Conservation (phyloP, 2,329 filamentous ascomycete species). For the Blastomyces percursus region DNA sequence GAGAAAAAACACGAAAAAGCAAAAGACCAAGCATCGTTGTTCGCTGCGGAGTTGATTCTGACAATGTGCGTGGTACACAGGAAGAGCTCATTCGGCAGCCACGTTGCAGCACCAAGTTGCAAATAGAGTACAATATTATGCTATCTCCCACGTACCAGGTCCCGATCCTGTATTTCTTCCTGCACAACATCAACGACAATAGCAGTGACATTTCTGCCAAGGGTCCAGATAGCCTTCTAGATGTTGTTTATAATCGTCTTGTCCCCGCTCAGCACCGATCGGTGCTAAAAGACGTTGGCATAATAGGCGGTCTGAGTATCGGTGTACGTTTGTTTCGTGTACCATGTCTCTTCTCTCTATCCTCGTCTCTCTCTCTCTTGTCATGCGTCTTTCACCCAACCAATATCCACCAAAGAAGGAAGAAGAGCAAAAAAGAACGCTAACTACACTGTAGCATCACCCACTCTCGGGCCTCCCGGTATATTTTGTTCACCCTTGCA, state of each 20-base stretch:
- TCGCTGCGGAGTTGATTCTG: conserved; percentile 14
- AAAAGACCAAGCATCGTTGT: conserved; percentile 2
- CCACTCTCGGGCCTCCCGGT: conserved; percentile 65
- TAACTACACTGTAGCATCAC: conserved; percentile 52
- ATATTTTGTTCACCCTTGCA: conserved; percentile 90
- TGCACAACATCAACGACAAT: conserved; percentile 44
- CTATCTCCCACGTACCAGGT: conserved; percentile 64
- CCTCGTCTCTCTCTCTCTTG: not conserved
- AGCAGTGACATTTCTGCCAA: conserved; percentile 22
- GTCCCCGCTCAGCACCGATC: conserved; percentile 56
- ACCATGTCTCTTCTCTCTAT: not conserved
- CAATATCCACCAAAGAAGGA: conserved; percentile 16
- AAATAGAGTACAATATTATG: conserved; percentile 61
- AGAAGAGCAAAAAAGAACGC: conserved; percentile 25
- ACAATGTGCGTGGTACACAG: conserved; percentile 27
- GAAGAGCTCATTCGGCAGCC: conserved; percentile 33
- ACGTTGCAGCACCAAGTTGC: conserved; percentile 30
- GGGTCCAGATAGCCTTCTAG: conserved; percentile 47
- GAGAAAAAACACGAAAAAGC: not conserved
- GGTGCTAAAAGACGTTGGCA: conserved; percentile 49
- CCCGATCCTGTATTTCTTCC: conserved; percentile 64
- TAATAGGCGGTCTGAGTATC: conserved; percentile 63
- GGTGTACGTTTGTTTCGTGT: conserved; percentile 48
- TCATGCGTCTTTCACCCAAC: conserved; percentile 14
- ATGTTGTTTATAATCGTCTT: conserved; percentile 59